Evolutionary conservation across 1,284 basidiomycete species (phyloP), one percentile per base, ranked within the genome.

Genomic region (Violaceomyces palustris): DNA sequence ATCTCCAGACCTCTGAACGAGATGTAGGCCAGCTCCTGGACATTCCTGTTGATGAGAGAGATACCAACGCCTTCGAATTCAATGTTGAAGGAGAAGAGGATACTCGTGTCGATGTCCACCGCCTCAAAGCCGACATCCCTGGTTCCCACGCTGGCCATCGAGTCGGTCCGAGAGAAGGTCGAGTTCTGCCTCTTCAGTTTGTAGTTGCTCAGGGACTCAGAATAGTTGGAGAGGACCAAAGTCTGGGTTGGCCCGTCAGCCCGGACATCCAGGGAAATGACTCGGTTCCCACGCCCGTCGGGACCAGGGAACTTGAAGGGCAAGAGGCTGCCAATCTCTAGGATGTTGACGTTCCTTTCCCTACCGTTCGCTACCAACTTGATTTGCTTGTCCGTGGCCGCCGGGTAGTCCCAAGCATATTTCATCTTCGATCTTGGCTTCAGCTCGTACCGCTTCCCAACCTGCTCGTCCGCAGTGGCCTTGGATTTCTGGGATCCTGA

Each of bases 391-490:
- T 87, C 84, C 42, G 78, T 77, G 3, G 84, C 83, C 8, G 91
- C 88, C 1, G 94, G 94, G 56, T 82, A 84, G 72, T 99, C 94
- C 94, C 94, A 99, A 6, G 91, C 86, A 70, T 97, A 99, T 39
- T 80, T 77, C 42, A 80, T 74, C 31, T 77, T 79, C 7, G 79
- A 78, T 36, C 79, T 82, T 8, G 82, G 79, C n/a, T 76, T 71
- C 9, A 90, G 74, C 36, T 77, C 78, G 74, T 90, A 75, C 10
- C 60, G 51, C 54, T 74, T 72, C 17, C 51, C 69, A 5, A 65
- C 51, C 39, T 39, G 39, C 43, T 50, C 56, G 48, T 64, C 61
- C 27, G 10, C 27, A 10, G 27, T n/a, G 10, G 27, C 27, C n/a
- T n/a, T n/a, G n/a, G n/a, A n/a, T n/a, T n/a, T n/a, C n/a, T n/a